Evolutionary conservation across 1,284 basidiomycete species (phyloP), one percentile per base, ranked within the genome.

Genomic region (Pisolithus thermaeus): DNA sequence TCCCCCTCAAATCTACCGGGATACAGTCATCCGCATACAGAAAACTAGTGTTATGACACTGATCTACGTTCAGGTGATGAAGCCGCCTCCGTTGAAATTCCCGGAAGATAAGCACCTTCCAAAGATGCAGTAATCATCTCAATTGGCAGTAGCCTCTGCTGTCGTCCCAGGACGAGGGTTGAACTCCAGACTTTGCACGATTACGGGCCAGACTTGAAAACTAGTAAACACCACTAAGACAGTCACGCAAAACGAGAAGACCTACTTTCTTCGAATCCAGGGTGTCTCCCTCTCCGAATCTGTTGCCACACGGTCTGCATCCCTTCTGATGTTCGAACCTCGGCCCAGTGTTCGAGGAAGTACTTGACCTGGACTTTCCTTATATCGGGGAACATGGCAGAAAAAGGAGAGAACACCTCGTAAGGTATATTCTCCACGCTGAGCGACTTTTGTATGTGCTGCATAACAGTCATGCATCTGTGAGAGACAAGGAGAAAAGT

Each of bases 251-350:
- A 43, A 9, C 16, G 41, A 11, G 32, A 46, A 9, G 18, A 60
- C 70, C 18, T 28, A 84, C 85, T 84, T 76, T 87, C 84, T 68
- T 87, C 84, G 61, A 92, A 92, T 2, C 90, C 90, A 28, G 88
- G 86, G 62, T 91, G 87, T 46, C 85, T 76, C 40, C 90, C 90
- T 47, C 79, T 75, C 48, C 90, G 74, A 46, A 92, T 89, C 67
- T 92, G 85, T 53, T 83, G 78, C 86, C 89, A 93, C 27, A 94
- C 87, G 54, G 79, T 80, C 58, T 80, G 81, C 90, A 94, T 92
- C 20, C 85, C 79, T 20, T 86, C 82, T 27, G 87, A 88, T 27
- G 79, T 72, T 46, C 90, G 86, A 54, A 94, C 91, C 47, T 90
- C 83, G 44, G 75, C 70, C 92, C 92, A 94, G 61, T 92, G 81